Conservation (phyloP, 2,329 filamentous ascomycete genomes). For the Xylogone sp. region DNA sequence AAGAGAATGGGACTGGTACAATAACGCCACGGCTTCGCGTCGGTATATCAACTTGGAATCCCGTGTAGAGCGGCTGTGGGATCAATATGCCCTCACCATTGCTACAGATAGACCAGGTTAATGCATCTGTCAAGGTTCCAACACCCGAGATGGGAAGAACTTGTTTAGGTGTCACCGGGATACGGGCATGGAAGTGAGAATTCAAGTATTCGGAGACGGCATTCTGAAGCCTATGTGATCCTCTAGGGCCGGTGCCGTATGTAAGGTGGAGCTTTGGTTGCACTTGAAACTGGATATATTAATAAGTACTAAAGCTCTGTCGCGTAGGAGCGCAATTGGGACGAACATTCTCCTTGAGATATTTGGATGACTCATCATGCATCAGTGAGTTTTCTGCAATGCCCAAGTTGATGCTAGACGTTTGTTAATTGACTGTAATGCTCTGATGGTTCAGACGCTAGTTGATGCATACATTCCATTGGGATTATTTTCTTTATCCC, state of each 20-base stretch:
- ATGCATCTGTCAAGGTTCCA: background rate
- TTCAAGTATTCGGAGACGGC: slow-evolving; percentile 38
- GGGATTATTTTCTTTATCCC: background rate
- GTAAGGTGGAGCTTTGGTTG: slow-evolving; percentile 3
- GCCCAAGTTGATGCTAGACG: background rate
- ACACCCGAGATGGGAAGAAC: slow-evolving; percentile 16
- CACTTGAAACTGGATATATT: background rate
- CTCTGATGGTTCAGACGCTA: background rate
- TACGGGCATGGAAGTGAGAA: slow-evolving; percentile 31
- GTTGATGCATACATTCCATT: background rate
- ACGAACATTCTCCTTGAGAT: background rate
- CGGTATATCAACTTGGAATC: slow-evolving; percentile 39
- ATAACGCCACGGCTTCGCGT: slow-evolving; percentile 21
- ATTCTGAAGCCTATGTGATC: slow-evolving; percentile 31
- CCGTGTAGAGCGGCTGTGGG: slow-evolving; percentile 39
- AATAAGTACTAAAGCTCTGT: background rate
- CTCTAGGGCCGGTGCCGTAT: slow-evolving; percentile 14
- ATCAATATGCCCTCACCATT: slow-evolving; percentile 40
- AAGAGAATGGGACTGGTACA: slow-evolving; percentile 27
- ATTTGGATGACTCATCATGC: background rate
- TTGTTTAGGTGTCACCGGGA: slow-evolving; percentile 29
- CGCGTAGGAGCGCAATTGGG: background rate
- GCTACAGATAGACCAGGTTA: slow-evolving; percentile 27
- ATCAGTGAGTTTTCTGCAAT: background rate
- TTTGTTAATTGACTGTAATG: background rate